Evolutionary conservation across 306 rosid genomes (phyloP), one percentile per base, ranked within the genome.

Genomic region (Psophocarpus tetragonolobus): DNA sequence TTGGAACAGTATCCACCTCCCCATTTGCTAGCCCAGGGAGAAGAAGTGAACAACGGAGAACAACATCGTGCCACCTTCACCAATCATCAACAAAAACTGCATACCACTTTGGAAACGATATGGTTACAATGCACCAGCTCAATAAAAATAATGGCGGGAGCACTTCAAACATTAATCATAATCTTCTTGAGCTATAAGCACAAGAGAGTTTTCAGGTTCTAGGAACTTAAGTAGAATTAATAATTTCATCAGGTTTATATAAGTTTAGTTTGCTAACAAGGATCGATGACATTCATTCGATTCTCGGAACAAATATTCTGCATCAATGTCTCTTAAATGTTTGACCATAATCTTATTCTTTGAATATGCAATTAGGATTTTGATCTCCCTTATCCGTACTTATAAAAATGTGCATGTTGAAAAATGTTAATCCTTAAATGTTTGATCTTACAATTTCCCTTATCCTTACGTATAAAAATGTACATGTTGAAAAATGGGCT

Each of bases 11-110:
- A 70, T 48, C 84, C 89, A 58, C 89, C 84, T 64, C 67, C 88
- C 8, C 89, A 82, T 82, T 85, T 85, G 20, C 74, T 85, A 33
- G 80, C 81, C 18, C 51, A 75, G 8, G 77, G 68, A 54, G 38
- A 58, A 53, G 30, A 50, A 23, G 10, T 2, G 44, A 54, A 23
- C 0, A 45, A 12, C 29, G 29, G 18, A 1, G 81, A 38, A 67
- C 76, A 29, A 35, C 4, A 38, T 15, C 4, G 30, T 64, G 50
- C 53, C 20, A 24, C 32, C 45, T 35, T 69, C 63, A 62, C 65
- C 71, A 5, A 48, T 53, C 27, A 51, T 50, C 45, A 26, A 79
- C 21, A 61, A 82, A 76, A 38, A 48, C 2, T 62, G 8, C 32
- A 44, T 23, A 39, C 1, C 32, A 82, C 14, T 30, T 5, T 21